phyloP scores from a whole-genome alignment of 805 yeast species.

The Yamadazyma takamatsuzukensis region DNA sequence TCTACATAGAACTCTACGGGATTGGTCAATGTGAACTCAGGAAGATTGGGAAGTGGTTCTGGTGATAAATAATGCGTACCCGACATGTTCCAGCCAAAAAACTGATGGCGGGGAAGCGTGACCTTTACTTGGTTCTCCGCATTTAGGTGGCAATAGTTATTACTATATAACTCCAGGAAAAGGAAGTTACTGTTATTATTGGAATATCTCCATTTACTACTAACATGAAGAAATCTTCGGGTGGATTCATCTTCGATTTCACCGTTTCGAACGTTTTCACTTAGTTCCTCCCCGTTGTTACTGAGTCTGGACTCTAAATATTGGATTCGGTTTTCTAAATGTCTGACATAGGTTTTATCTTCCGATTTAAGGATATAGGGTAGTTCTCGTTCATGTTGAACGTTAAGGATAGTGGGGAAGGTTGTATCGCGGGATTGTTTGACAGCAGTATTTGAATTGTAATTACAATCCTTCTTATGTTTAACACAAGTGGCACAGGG shows the following conservation, averaged over 20 bases:
- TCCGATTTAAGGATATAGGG: slow-evolving; percentile 8
- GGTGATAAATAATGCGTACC: slow-evolving; percentile 48
- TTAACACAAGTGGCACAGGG: slow-evolving; percentile 50
- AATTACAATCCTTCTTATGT: slow-evolving; percentile 34
- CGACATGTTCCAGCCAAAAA: slow-evolving; percentile 65
- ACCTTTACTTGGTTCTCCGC: slow-evolving; percentile 31
- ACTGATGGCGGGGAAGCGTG: slow-evolving; percentile 52
- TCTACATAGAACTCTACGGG: slow-evolving; percentile 21
- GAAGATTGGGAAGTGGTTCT: slow-evolving; percentile 30
- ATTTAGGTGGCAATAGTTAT: slow-evolving; percentile 28
- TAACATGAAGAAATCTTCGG: slow-evolving; percentile 20
- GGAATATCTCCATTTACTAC: slow-evolving; percentile 44
- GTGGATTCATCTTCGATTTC: slow-evolving; percentile 20
- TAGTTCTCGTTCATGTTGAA: slow-evolving; percentile 8
- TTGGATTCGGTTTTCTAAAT: slow-evolving; percentile 38
- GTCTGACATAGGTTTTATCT: slow-evolving; percentile 21
- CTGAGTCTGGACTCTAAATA: slow-evolving; percentile 33
- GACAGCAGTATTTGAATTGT: slow-evolving; percentile 7
- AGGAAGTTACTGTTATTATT: slow-evolving; percentile 44
- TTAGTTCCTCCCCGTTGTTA: slow-evolving; percentile 11
- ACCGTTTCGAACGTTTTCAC: slow-evolving; percentile 10
- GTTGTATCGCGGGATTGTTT: background rate
- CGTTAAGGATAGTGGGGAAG: slow-evolving; percentile 9
- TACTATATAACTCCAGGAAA: slow-evolving; percentile 35
- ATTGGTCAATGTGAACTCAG: slow-evolving; percentile 19